Base-by-base conservation (phyloP, 1,139 yeast species). In the Blastobotrys capitulatus region DNA sequence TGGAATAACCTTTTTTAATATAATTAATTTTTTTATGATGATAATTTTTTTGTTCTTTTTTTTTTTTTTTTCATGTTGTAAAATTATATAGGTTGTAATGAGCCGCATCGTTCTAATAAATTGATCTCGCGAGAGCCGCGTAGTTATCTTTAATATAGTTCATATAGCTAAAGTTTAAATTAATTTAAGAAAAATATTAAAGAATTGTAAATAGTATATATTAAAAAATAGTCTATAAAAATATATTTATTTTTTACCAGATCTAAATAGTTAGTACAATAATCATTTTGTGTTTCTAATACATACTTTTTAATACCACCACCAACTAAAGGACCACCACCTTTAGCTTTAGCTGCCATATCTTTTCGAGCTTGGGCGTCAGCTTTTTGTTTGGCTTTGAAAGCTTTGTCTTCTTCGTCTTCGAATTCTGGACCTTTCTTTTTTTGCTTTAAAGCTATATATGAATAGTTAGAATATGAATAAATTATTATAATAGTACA, bases 321-420 rank as follows among this genome's bases (percentile, higher is more conserved):
- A 53, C 95, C 90, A 50, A 82, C 82, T 60, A 90, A 72, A 44
- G 96, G 96, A 48, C 96, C 96, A 57, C 96, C 96, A 64, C 85
- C 80, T 62, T 86, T 75, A 53, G 96, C 94, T 71, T 86, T 83
- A 50, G 83, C 80, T 56, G 94, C 90, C 84, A 90, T 78, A 51
- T 85, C 95, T 73, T 90, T 89, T 71, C 82, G 83, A 39, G 96
- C 96, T 65, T 85, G 87, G 59, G 92, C 96, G 58, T 87, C 97
- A 50, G 95, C 96, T 72, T 83, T 87, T 73, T 87, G 95, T 77
- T 88, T 90, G 64, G 86, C 92, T 75, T 88, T 87, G 79, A 82
- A 89, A 6, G 96, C 96, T 32, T 76, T 53, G 58, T 89, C 97
- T 52, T 89, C 97, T 6, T 90, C 96, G 65, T 88, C 96, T 38